phyloP scores from a whole-genome alignment of 257 asterid genomes.

The Orobanche coerulescens region DNA sequence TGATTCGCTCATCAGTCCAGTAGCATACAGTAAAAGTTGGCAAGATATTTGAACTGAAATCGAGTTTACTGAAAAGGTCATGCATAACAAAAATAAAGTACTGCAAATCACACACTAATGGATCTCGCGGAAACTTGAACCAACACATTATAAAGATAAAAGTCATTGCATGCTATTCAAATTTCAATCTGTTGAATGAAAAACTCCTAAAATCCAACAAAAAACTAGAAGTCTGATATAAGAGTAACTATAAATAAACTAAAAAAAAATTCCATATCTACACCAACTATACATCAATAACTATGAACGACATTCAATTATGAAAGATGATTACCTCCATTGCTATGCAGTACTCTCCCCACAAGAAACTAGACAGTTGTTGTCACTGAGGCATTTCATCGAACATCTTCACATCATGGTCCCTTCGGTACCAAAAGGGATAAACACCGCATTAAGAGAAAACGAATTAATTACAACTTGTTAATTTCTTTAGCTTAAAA shows the following conservation, averaged over 20 bases:
- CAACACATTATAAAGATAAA: too few relatives aligned
- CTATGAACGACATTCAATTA: background rate
- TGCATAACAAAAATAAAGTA: background rate
- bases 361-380: background rate
- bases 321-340: conserved; percentile 23
- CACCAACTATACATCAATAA: background rate
- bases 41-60: too few relatives aligned
- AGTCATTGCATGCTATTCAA: too few relatives aligned
- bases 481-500: background rate
- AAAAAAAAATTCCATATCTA: too few relatives aligned
- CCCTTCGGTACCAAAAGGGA: conserved; percentile 10
- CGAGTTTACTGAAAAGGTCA: background rate
- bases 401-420: conserved; percentile 20
- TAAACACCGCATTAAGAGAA: background rate
- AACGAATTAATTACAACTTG: background rate
- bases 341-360: conserved; percentile 19
- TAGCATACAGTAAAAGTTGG: background rate
- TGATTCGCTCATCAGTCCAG: background rate
- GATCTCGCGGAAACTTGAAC: background rate
- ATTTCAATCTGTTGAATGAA: too few relatives aligned
- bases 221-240: background rate
- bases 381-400: conserved; percentile 15
- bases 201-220: background rate
- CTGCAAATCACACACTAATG: background rate
- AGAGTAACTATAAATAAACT: too few relatives aligned